Base-by-base conservation (phyloP, 2,329 filamentous ascomycete genomes). In the Metarhizium brunneum region DNA sequence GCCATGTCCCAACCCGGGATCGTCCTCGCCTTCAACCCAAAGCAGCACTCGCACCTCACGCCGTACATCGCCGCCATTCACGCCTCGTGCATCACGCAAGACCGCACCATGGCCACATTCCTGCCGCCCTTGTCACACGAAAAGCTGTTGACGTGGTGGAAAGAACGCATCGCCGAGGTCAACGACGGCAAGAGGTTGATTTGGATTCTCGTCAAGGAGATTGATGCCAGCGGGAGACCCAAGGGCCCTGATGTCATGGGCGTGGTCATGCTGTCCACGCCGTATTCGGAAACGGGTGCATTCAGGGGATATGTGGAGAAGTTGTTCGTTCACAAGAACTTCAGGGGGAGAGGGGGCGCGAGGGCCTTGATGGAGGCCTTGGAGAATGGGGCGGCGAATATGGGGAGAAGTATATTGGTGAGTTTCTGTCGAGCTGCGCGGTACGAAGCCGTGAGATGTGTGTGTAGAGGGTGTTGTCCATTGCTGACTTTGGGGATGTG, bases 121-220 rank as follows among this genome's bases (percentile, higher is more conserved):
- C 71, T 83, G 14, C 80, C 81, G n/a, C 82, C 83, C 0, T 69
- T 85, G 38, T 75, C 76, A 50, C 73, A 81, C 63, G 71, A 76
- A 42, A 81, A 80, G 63, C 76, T 86, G 43, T 69, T 80, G 35
- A 61, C 70, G 8, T 85, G 77, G 74, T 86, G 82, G 83, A 76
- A 77, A 62, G 71, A 74, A 25, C 70, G 75, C 29, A 75, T 80
- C 54, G 69, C 73, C 25, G 76, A 83, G 63, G 73, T 77, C 35
- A 66, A 63, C 16, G 64, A 67, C 16, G 76, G 74, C 29, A 69
- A 65, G 14, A 71, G 80, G 13, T 66, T 78, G 59, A 83, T 86
- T 57, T 69, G 81, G 54, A 70, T 85, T 50, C 73, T 82, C 32
- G 66, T 83, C 45, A 67, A 69, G 36, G 68, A 73, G 49, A 53